Conservation (phyloP, 495 filamentous ascomycete genomes). For the Tuber umbilicatum region DNA sequence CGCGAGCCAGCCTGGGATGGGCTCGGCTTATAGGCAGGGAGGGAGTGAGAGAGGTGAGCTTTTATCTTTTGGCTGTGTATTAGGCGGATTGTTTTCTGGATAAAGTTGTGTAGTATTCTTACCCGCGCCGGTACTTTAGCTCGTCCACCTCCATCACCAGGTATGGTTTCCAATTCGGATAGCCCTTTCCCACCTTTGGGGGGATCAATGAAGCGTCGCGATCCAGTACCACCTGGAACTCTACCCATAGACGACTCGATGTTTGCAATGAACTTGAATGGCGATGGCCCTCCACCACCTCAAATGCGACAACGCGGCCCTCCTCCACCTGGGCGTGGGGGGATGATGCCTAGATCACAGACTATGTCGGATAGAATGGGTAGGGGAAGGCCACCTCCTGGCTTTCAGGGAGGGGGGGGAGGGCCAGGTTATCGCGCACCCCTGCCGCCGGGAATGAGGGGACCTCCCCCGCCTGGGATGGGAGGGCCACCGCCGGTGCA, state of each 20-base stretch:
- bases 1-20: neutral
- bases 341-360: slow-evolving; percentile 16
- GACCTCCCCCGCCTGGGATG: slow-evolving; percentile 13
- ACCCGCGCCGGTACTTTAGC: neutral
- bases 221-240: slow-evolving; percentile 22
- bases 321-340: slow-evolving; percentile 12
- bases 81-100: neutral
- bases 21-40: neutral
- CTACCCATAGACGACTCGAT: slow-evolving; percentile 30
- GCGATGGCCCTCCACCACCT: slow-evolving; percentile 4
- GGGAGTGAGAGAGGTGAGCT: slow-evolving; percentile 15
- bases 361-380: slow-evolving; percentile 13
- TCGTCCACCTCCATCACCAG: slow-evolving; percentile 11
- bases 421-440: slow-evolving; percentile 12
- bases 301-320: slow-evolving; percentile 15
- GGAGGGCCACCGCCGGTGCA: slow-evolving; percentile 16
- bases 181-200: slow-evolving; percentile 22
- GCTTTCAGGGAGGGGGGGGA: slow-evolving; percentile 17
- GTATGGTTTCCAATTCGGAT: slow-evolving; percentile 18
- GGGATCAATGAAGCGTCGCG: slow-evolving; percentile 12
- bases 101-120: neutral
- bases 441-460: slow-evolving; percentile 11
- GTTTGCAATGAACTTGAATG: slow-evolving; percentile 22
- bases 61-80: neutral
- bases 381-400: slow-evolving; percentile 19